A percentile compares a stretch with the other conserved stretches of the same genome.
Evolutionary conservation across 345 rosid species (phyloP).

Genomic region (Syzygium aqueum): DNA sequence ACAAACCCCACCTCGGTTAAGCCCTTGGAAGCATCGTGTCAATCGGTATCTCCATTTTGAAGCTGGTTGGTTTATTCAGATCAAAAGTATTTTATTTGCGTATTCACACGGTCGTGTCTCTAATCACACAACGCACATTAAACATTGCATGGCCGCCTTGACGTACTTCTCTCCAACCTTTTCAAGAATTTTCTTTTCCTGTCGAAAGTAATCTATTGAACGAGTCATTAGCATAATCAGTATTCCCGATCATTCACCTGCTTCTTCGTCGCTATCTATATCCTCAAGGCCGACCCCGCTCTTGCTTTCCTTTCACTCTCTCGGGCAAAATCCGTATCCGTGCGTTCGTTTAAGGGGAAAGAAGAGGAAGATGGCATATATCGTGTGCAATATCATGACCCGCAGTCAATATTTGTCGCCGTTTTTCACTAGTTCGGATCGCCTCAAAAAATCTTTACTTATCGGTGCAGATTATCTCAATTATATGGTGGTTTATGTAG

Average conservation of each 20-base stretch:
- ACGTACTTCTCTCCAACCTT: background rate
- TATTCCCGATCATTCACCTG: background rate
- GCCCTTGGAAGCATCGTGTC: background rate
- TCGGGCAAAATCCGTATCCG: background rate
- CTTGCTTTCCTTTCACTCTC: background rate
- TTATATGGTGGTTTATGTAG: background rate
- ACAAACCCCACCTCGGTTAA: background rate
- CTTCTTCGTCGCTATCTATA: background rate
- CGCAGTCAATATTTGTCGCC: background rate
- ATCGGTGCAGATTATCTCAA: background rate
- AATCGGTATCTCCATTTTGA: background rate
- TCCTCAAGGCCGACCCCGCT: accelerated
- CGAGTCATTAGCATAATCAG: background rate
- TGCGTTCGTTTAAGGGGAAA: background rate
- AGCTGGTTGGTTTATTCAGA: background rate
- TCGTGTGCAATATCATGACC: background rate
- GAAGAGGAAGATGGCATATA: background rate
- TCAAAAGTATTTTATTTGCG: too few relatives aligned
- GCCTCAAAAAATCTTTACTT: background rate
- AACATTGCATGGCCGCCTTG: background rate
- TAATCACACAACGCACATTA: background rate
- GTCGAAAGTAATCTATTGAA: background rate
- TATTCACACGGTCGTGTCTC: background rate
- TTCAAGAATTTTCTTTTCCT: background rate
- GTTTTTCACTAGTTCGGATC: background rate